Conservation (phyloP, 495 filamentous ascomycete species). For the Clohesyomyces aquaticus region DNA sequence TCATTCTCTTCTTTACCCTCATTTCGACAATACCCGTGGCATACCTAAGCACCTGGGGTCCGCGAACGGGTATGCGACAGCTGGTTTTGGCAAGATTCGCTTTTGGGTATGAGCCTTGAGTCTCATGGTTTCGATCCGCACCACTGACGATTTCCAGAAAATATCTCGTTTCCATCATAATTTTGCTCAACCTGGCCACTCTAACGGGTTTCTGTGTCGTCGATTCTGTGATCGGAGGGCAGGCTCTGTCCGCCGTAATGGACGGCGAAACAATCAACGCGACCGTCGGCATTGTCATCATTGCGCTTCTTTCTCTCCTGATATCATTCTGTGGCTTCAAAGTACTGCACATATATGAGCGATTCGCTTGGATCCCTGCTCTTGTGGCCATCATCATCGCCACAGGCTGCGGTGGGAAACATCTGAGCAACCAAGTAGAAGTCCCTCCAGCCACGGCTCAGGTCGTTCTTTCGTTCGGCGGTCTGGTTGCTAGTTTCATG, state of each 20-base stretch:
- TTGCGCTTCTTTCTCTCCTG: slow-evolving; percentile 57
- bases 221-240: slow-evolving; percentile 53
- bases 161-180: slow-evolving; percentile 47
- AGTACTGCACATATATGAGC: slow-evolving; percentile 62
- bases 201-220: slow-evolving; percentile 40
- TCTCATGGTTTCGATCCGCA: background rate
- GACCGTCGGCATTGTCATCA: slow-evolving; percentile 42
- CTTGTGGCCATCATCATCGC: slow-evolving; percentile 58
- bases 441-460: slow-evolving; percentile 44
- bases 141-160: slow-evolving; percentile 7
- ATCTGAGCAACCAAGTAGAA: slow-evolving; percentile 44
- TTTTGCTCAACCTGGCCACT: slow-evolving; percentile 51
- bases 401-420: slow-evolving; percentile 54
- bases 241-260: slow-evolving; percentile 46
- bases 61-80: slow-evolving; percentile 58
- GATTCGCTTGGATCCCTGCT: slow-evolving; percentile 64
- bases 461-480: slow-evolving; percentile 55
- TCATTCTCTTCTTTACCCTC: slow-evolving; percentile 61
- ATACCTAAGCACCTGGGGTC: slow-evolving; percentile 56
- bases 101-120: slow-evolving; percentile 50
- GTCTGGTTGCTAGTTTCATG: slow-evolving; percentile 42
- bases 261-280: slow-evolving; percentile 54
- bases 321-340: slow-evolving; percentile 64
- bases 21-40: slow-evolving; percentile 55
- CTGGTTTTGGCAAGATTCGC: slow-evolving; percentile 60